phyloP scores from a whole-genome alignment of 129 eudicot species.

The Solidago caesia region DNA sequence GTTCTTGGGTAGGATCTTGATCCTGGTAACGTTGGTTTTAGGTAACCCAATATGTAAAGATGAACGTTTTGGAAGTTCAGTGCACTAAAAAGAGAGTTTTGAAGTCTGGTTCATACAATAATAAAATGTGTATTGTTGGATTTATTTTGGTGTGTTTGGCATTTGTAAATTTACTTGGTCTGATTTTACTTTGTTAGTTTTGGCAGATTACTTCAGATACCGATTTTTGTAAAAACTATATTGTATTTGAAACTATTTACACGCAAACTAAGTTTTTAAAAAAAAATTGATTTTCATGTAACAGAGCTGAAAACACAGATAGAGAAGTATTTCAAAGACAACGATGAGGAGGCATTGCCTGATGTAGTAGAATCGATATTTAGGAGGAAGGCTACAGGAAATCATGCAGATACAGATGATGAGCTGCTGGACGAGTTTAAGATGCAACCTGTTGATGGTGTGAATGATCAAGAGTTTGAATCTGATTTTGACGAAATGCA shows the following conservation, averaged over 20 bases:
- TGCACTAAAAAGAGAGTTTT: too few species aligned
- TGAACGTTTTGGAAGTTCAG: too few species aligned
- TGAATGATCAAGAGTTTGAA: slow-evolving; percentile 50
- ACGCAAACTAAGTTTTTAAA: not conserved
- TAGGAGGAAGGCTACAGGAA: slow-evolving; percentile 49
- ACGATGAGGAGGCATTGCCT: slow-evolving; percentile 57
- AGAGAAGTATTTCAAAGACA: slow-evolving; percentile 47
- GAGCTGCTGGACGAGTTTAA: slow-evolving; percentile 52
- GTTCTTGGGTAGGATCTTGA: too few species aligned
- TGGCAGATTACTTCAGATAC: too few species aligned
- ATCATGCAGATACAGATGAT: slow-evolving; percentile 72
- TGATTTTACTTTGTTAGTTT: too few species aligned
- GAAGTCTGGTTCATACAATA: too few species aligned
- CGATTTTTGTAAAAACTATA: not conserved
- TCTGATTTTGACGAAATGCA: slow-evolving; percentile 50
- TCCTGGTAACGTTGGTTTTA: too few species aligned
- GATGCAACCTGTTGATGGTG: slow-evolving; percentile 38
- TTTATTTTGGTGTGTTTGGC: too few species aligned
- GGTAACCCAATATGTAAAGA: too few species aligned
- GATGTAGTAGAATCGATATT: slow-evolving; percentile 55
- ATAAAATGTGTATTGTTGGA: too few species aligned
- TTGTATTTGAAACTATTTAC: not conserved
- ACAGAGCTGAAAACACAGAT: slow-evolving; percentile 65
- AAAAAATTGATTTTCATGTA: not conserved
- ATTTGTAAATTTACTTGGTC: too few species aligned